These are phyloP conservation scores for Ogataea populi-albae DNA, from an alignment of 805 yeast species.

Conservation along the genomic window DNA sequence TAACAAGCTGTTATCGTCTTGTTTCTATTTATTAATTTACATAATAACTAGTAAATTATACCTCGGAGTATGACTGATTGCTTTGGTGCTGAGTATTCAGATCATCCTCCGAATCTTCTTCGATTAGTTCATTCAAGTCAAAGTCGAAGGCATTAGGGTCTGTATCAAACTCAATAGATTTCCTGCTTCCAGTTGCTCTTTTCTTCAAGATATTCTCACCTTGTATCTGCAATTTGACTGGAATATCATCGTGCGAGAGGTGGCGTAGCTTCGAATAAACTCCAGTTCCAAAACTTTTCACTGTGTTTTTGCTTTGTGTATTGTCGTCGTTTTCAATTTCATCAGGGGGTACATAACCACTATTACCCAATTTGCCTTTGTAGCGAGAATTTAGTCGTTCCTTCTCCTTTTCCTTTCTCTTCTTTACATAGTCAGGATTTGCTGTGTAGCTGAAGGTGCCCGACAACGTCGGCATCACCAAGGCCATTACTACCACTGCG, in stretches of 20 bases:
- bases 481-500: constrained; percentile 18
- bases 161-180: constrained; percentile 9
- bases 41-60: too few relatives aligned
- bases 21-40: too few relatives aligned
- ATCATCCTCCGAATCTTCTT: constrained; percentile 32
- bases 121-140: constrained; percentile 46
- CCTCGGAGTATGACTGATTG: too few relatives aligned
- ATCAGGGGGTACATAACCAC: constrained; percentile 33
- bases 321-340: constrained; percentile 12
- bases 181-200: constrained; percentile 12
- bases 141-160: constrained; percentile 47
- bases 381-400: neutral
- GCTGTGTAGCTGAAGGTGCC: constrained; percentile 27
- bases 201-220: constrained; percentile 18
- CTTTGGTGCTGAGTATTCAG: too few relatives aligned
- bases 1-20: too few relatives aligned
- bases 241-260: constrained; percentile 29
- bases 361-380: constrained; percentile 4
- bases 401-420: constrained; percentile 10
- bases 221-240: constrained; percentile 26
- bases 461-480: constrained; percentile 27
- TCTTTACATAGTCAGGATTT: constrained; percentile 26
- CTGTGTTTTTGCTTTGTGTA: constrained; percentile 3
- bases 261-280: constrained; percentile 24
- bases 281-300: constrained; percentile 21